A percentile compares a stretch with the other conserved stretches of the same genome.
Evolutionary conservation across 306 rosid species (phyloP).

Genomic region (Fagus crenata): DNA sequence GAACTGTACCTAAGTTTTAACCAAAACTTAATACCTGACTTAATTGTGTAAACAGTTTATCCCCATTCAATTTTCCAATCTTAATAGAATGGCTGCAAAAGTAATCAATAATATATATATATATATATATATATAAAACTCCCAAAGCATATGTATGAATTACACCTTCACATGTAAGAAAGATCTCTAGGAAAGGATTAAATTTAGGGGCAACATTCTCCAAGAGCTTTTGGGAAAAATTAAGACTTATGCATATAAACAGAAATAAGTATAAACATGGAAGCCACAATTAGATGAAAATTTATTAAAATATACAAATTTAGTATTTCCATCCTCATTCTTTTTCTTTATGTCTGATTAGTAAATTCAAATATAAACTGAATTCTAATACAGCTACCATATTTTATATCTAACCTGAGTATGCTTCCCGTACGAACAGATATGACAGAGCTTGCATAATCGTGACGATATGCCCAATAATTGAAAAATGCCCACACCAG

Average conservation of each 20-base stretch:
- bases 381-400: neutral
- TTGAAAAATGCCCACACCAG: slow-evolving; percentile 94
- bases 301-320: neutral
- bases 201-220: neutral
- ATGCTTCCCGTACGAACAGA: slow-evolving; percentile 83
- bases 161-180: neutral
- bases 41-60: neutral
- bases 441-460: slow-evolving; percentile 74
- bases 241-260: too few species aligned
- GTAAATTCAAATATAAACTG: neutral
- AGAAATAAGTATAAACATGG: neutral
- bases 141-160: neutral
- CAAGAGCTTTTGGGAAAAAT: neutral
- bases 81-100: neutral
- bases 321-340: neutral
- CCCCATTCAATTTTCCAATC: neutral
- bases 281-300: neutral
- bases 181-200: neutral
- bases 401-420: slow-evolving; percentile 56
- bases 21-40: neutral
- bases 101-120: neutral
- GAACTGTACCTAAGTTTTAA: too few species aligned
- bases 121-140: neutral
- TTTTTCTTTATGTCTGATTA: neutral
- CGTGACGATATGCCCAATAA: slow-evolving; percentile 96